These are phyloP conservation scores for Beauveria sp. DNA, from an alignment of 2,329 filamentous ascomycete genomes.

Conservation along the genomic window DNA sequence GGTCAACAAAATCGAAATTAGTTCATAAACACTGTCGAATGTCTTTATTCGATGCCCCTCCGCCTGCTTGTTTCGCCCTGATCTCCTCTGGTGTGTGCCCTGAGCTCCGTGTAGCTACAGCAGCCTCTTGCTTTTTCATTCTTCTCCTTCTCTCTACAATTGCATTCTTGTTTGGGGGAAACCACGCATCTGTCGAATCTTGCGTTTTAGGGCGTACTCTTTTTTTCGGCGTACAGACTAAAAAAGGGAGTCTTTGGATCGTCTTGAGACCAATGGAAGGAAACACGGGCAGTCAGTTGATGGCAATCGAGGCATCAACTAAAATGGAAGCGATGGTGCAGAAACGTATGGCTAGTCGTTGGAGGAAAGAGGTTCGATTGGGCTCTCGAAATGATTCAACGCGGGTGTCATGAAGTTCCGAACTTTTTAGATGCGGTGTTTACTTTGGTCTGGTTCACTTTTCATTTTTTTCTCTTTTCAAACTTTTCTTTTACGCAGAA, in stretches of 20 bases:
- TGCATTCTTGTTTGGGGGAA: slow-evolving; percentile 21
- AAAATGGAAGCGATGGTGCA: background rate
- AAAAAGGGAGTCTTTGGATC: slow-evolving; percentile 8
- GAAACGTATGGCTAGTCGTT: background rate
- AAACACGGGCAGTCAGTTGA: background rate
- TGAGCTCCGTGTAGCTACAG: slow-evolving; percentile 9
- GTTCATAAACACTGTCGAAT: slow-evolving; percentile 36
- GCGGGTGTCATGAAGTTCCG: slow-evolving; percentile 8
- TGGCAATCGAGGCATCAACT: background rate
- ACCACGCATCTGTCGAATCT: slow-evolving; percentile 3
- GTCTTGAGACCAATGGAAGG: background rate
- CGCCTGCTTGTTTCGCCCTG: slow-evolving; percentile 14
- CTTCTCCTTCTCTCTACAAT: slow-evolving; percentile 22
- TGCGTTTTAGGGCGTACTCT: background rate
- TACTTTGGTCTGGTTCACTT: slow-evolving; percentile 10
- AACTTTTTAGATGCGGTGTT: slow-evolving; percentile 11
- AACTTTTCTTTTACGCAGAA: slow-evolving; percentile 12
- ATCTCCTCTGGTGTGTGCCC: slow-evolving; percentile 15
- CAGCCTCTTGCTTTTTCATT: slow-evolving; percentile 1
- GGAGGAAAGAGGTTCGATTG: background rate
- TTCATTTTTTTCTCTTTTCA: slow-evolving; percentile 14
- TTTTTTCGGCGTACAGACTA: slow-evolving; percentile 6
- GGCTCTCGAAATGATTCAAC: background rate
- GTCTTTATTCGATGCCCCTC: slow-evolving; percentile 12
- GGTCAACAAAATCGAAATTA: slow-evolving; percentile 48